phyloP scores from a whole-genome alignment of 176 grass and related monocot species.

The Oryza longistaminata region DNA sequence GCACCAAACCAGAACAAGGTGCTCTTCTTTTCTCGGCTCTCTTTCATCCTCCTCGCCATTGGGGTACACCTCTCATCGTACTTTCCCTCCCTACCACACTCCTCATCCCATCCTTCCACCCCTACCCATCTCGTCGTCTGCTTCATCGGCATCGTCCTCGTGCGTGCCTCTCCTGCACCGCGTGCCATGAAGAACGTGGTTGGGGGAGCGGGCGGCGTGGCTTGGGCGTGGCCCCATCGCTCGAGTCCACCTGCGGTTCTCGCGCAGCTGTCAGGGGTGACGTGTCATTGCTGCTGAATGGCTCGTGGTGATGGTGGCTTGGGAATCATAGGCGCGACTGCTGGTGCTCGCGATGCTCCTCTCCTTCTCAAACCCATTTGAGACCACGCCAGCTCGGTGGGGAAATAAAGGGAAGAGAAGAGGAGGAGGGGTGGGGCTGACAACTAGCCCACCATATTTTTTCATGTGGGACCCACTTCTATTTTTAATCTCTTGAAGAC shows the following conservation, averaged over 20 bases:
- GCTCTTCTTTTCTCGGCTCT: conserved; percentile 95
- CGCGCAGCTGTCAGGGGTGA: conserved; percentile 56
- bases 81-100: conserved; percentile 67
- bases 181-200: conserved; percentile 51
- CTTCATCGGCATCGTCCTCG: conserved; percentile 26
- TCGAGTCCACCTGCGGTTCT: conserved; percentile 56
- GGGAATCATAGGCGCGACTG: conserved; percentile 84
- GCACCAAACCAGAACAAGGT: conserved; percentile 96
- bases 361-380: conserved; percentile 59
- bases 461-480: too few relatives aligned
- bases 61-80: conserved; percentile 81
- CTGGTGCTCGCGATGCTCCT: conserved; percentile 74
- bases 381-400: too few relatives aligned
- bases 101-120: conserved; percentile 54
- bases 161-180: conserved; percentile 64
- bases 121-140: not conserved
- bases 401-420: too few relatives aligned
- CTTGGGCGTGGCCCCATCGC: conserved; percentile 38
- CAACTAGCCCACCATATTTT: too few relatives aligned
- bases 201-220: not conserved
- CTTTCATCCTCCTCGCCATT: conserved; percentile 85
- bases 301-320: conserved; percentile 88
- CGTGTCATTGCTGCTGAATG: conserved; percentile 71
- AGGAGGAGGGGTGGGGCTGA: too few relatives aligned
- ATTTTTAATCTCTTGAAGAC: too few relatives aligned